Evolutionary conservation across 2,329 filamentous ascomycete species (phyloP).

Genomic region (Ophiocordyceps camponoti-saundersi): DNA sequence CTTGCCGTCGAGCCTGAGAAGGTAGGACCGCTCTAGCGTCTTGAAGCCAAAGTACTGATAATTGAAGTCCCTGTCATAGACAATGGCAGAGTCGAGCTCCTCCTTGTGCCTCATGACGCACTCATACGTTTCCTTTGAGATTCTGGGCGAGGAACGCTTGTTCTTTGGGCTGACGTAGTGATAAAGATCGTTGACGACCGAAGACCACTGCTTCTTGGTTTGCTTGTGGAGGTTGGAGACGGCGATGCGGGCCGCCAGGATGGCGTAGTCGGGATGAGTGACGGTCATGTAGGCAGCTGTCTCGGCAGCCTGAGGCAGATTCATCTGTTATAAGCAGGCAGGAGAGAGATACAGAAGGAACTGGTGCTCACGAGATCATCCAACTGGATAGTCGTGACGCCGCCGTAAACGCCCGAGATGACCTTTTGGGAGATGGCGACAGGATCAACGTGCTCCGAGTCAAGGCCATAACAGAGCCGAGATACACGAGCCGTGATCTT

Average conservation of each 20-base stretch:
- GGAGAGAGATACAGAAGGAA: background rate
- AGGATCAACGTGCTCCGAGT: conserved; percentile 86
- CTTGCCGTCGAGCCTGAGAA: conserved; percentile 88
- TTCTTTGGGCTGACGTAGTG: conserved; percentile 96
- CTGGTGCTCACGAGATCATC: conserved; percentile 70
- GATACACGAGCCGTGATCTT: conserved; percentile 99
- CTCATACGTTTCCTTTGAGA: conserved; percentile 78
- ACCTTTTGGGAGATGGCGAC: conserved; percentile 98
- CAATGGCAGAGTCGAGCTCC: conserved; percentile 95
- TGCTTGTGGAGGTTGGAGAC: conserved; percentile 99
- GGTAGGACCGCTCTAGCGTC: conserved; percentile 93
- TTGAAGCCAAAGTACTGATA: conserved; percentile 99
- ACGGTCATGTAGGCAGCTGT: conserved; percentile 99
- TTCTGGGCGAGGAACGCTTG: conserved; percentile 72
- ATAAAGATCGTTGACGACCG: conserved; percentile 83
- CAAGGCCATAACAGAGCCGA: conserved; percentile 90
- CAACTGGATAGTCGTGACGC: conserved; percentile 88
- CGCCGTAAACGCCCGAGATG: conserved; percentile 97
- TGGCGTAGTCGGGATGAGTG: conserved; percentile 96
- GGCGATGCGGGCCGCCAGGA: conserved; percentile 93
- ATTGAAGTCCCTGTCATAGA: conserved; percentile 99
- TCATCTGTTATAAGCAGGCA: conserved; percentile 1
- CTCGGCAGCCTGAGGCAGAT: conserved; percentile 61
- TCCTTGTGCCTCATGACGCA: conserved; percentile 91
- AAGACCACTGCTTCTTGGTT: conserved; percentile 99